Base-by-base conservation (phyloP, 495 filamentous ascomycete genomes). In the Aspergillus funiculosus region DNA sequence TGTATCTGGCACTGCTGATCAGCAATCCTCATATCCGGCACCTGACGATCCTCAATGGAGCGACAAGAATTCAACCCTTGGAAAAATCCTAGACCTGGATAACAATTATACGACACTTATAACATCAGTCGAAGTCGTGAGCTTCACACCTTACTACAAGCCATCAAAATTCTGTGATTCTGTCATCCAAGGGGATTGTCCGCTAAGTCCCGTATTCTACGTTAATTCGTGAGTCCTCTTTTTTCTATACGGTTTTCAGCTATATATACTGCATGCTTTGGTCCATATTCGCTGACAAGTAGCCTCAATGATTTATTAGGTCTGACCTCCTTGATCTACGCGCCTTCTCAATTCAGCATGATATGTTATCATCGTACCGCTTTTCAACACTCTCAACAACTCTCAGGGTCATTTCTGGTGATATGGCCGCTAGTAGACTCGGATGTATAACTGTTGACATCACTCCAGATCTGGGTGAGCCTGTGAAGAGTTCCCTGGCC, bases 371-470 rank as follows among this genome's bases (percentile, higher is more conserved):
- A 9, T 76, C 77, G 3, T 98, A 94, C 53, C 80, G 83, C 28
- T 95, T 98, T 56, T 75, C 87, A 5, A 89, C 89, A 6, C 78
- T 96, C 32, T 75, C 77, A 20, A 68, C 83, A 20, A 84, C 77
- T 1, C 72, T 95, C 15, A 57, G 71, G 21, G 73, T 97, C 38
- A 78, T 80, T 43, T 83, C 90, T 26, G 92, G 91, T 29, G 82
- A 92, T 64, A 32, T 52, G 4, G 59, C 52, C 0, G 75, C 66
- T 3, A 79, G 76, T n/a, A 59, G 70, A 43, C 69, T 96, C 18
- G 89, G 81, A 26, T 98, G 92, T 60, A 73, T 96, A 19, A 82
- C 82, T 35, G 75, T 89, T 1, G 76, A 75, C 41, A 73, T 96
- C 34, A 97, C 92, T 0, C 92, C 92, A 0, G 81, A 86, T 51